Conservation (phyloP, 768 basidiomycete genomes). For the Sarcodon aspratus region DNA sequence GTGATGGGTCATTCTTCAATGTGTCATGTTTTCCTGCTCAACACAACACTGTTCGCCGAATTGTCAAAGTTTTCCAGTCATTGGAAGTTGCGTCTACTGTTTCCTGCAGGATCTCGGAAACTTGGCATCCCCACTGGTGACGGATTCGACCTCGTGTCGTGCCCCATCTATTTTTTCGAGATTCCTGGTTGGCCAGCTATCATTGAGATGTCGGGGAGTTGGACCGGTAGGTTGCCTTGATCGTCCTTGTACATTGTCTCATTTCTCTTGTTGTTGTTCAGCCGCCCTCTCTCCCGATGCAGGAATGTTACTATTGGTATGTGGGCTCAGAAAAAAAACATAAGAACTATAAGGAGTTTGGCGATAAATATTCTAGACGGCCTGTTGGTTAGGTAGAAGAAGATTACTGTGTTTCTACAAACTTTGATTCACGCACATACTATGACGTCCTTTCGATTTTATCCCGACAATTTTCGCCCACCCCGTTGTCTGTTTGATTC, state of each 20-base stretch:
- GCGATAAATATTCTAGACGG: slow-evolving; percentile 60
- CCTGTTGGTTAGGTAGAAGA: too few species aligned
- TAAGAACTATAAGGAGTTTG: slow-evolving; percentile 84
- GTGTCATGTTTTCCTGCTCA: too few species aligned
- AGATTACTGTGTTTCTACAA: too few species aligned
- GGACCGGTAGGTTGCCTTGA: slow-evolving; percentile 43
- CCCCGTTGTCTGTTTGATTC: too few species aligned
- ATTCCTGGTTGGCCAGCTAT: slow-evolving; percentile 63
- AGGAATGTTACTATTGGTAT: slow-evolving; percentile 56
- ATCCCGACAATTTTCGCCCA: too few species aligned
- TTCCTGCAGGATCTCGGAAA: slow-evolving; percentile 66
- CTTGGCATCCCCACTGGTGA: slow-evolving; percentile 90
- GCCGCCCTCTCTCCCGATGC: slow-evolving; percentile 57
- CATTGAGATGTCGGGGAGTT: slow-evolving; percentile 66
- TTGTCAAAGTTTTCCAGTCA: slow-evolving; percentile 81
- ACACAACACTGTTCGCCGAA: slow-evolving; percentile 54
- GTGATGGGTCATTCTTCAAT: slow-evolving; percentile 34
- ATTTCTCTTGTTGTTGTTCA: slow-evolving; percentile 12
- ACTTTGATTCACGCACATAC: too few species aligned
- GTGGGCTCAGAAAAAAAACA: slow-evolving; percentile 96
- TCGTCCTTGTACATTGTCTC: neutral
- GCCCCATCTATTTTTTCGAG: slow-evolving; percentile 95
- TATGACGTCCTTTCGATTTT: too few species aligned
- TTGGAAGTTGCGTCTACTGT: slow-evolving; percentile 69
- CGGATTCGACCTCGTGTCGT: slow-evolving; percentile 79